phyloP scores from a whole-genome alignment of 2,329 filamentous ascomycete species.

The Stachybotrys chartarum region DNA sequence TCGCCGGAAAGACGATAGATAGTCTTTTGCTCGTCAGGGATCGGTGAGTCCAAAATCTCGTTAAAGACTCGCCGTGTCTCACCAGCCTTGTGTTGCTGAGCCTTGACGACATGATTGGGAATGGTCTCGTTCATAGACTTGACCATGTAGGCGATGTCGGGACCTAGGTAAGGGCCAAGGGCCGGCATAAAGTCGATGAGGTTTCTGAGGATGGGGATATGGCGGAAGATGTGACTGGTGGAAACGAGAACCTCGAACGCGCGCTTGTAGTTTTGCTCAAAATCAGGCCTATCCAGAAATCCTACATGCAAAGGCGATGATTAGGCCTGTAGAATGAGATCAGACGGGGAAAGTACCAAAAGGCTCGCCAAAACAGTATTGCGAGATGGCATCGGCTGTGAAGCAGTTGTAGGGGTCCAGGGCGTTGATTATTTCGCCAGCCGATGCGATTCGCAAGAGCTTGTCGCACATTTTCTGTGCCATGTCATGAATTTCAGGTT shows the following conservation, averaged over 20 bases:
- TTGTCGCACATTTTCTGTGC: conserved; percentile 19
- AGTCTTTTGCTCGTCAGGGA: conserved; percentile 28
- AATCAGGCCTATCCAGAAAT: conserved; percentile 1
- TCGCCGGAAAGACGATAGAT: conserved; percentile 27
- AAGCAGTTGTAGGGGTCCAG: conserved; percentile 29
- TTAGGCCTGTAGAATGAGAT: neutral
- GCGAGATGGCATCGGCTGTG: conserved; percentile 29
- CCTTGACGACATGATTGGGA: neutral
- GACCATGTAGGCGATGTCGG: conserved; percentile 10
- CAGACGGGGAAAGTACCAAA: conserved; percentile 14
- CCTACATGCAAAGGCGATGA: neutral
- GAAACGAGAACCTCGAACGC: neutral
- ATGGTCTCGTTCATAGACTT: conserved; percentile 8
- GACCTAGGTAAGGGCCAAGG: conserved; percentile 1
- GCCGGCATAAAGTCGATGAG: neutral
- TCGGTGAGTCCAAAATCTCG: conserved; percentile 15
- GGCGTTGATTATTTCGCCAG: conserved; percentile 20
- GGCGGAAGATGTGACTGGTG: conserved; percentile 1
- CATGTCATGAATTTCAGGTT: conserved; percentile 15
- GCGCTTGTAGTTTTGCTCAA: conserved; percentile 1
- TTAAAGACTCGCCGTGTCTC: conserved; percentile 1
- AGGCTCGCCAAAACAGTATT: conserved; percentile 28
- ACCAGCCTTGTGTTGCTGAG: neutral
- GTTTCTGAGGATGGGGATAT: neutral
- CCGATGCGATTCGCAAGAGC: conserved; percentile 16